These are phyloP conservation scores for Hyaloscypha variabilis DNA, from an alignment of 495 filamentous ascomycete genomes.

Conservation along the genomic window DNA sequence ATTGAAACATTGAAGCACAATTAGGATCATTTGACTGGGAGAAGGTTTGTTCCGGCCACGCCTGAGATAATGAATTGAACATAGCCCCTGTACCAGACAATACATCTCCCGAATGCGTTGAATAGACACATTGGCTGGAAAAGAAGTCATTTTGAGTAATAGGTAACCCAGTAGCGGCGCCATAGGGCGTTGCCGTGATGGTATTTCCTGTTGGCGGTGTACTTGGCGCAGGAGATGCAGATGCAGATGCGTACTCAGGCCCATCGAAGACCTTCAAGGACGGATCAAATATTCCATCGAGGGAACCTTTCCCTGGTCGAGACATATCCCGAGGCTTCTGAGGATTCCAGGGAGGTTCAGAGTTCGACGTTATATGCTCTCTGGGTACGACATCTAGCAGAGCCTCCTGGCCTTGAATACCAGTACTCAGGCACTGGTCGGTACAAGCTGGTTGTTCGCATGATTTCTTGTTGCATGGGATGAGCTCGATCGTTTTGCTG, in stretches of 20 bases:
- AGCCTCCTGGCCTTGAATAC: conserved; percentile 9
- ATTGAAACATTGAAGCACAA: conserved; percentile 13
- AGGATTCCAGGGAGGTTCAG: conserved; percentile 11
- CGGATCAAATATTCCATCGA: conserved; percentile 8
- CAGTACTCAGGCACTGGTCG: conserved; percentile 14
- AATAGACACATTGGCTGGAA: neutral
- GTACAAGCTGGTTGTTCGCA: conserved; percentile 19
- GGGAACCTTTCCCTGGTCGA: neutral
- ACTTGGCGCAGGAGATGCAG: conserved; percentile 12
- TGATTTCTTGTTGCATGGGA: conserved; percentile 16
- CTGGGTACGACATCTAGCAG: neutral
- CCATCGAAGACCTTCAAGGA: neutral
- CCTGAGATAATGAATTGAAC: conserved; percentile 7
- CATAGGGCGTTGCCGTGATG: conserved; percentile 16
- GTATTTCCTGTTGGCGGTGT: conserved; percentile 20
- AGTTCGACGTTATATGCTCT: conserved; percentile 9
- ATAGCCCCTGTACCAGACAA: conserved; percentile 16
- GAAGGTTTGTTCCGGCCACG: conserved; percentile 9
- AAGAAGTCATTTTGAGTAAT: conserved; percentile 10
- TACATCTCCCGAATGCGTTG: neutral
- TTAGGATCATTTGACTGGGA: neutral
- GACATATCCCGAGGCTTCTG: neutral
- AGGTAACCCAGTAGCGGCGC: neutral
- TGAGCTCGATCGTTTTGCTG: conserved; percentile 1
- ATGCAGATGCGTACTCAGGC: conserved; percentile 6